Percentiles rank a stretch among this genome's conserved stretches.
phyloP scores from a whole-genome alignment of 169 alveolate species.

The Eimeria sp. region DNA sequence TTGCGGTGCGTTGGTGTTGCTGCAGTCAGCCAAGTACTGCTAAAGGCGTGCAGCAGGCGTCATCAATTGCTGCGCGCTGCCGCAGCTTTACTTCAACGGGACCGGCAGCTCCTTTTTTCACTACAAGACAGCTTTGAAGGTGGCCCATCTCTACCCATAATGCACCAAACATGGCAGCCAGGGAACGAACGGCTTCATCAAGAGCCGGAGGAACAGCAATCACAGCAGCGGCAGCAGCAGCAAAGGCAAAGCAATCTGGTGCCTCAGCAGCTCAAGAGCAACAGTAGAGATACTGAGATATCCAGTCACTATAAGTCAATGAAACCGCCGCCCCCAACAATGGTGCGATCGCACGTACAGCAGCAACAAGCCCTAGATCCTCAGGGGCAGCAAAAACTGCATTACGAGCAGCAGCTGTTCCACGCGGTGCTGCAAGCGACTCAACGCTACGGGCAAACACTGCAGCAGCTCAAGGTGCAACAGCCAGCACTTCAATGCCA shows the following conservation, averaged over 20 bases:
- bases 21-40: conserved; percentile 65
- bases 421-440: conserved; percentile 16
- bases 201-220: background rate
- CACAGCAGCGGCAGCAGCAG: conserved; percentile 29
- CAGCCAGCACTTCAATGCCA: conserved; percentile 1
- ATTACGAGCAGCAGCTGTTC: conserved; percentile 30
- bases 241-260: background rate
- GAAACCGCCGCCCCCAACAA: background rate
- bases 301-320: background rate
- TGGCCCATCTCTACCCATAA: background rate
- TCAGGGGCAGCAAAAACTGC: conserved; percentile 34
- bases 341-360: background rate
- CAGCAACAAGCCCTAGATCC: background rate
- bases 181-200: background rate
- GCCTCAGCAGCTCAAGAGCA: background rate
- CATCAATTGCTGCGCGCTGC: conserved; percentile 39
- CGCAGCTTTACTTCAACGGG: conserved; percentile 30
- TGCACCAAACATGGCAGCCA: background rate
- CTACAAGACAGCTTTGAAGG: conserved; percentile 1
- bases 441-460: background rate
- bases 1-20: conserved; percentile 1
- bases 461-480: conserved; percentile 5
- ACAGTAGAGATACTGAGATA: background rate
- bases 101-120: conserved; percentile 6
- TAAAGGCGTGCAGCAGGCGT: conserved; percentile 34